These are phyloP conservation scores for Xylaria grammica DNA, from an alignment of 495 filamentous ascomycete species.

Conservation along the genomic window DNA sequence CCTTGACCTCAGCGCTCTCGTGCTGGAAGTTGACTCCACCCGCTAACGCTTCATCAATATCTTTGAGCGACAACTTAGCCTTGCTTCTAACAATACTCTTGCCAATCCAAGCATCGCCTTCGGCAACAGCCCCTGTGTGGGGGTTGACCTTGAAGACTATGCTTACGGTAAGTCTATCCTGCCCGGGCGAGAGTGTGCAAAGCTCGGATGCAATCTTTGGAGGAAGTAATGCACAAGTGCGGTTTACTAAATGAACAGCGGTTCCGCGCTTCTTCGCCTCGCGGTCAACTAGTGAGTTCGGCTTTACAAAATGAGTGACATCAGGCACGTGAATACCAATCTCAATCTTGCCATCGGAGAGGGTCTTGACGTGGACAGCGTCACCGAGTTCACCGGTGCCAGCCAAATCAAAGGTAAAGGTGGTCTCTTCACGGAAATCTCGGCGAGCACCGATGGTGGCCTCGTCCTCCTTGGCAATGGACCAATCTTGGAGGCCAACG, in stretches of 20 bases:
- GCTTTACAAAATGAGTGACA: slow-evolving; percentile 95
- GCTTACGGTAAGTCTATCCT: slow-evolving; percentile 90
- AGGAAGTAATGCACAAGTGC: slow-evolving; percentile 89
- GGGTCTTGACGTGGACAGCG: slow-evolving; percentile 86
- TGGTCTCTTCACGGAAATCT: slow-evolving; percentile 88
- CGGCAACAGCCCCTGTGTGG: slow-evolving; percentile 73
- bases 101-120: slow-evolving; percentile 90
- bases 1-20: slow-evolving; percentile 65
- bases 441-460: slow-evolving; percentile 74
- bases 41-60: slow-evolving; percentile 79
- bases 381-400: slow-evolving; percentile 85
- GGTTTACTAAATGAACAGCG: slow-evolving; percentile 90
- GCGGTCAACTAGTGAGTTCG: slow-evolving; percentile 92
- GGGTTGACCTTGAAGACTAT: slow-evolving; percentile 89
- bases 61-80: slow-evolving; percentile 80
- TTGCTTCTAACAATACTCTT: slow-evolving; percentile 91
- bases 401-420: slow-evolving; percentile 89
- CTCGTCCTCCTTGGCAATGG: slow-evolving; percentile 80
- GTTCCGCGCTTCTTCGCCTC: slow-evolving; percentile 98
- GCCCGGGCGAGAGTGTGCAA: slow-evolving; percentile 81
- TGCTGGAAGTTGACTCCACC: slow-evolving; percentile 63
- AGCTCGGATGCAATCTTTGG: slow-evolving; percentile 82
- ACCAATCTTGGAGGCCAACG: slow-evolving; percentile 91
- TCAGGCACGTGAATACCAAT: slow-evolving; percentile 96
- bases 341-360: slow-evolving; percentile 83